Evolutionary conservation across 441 rosid genomes (phyloP).

Genomic region (Populus hybrid): DNA sequence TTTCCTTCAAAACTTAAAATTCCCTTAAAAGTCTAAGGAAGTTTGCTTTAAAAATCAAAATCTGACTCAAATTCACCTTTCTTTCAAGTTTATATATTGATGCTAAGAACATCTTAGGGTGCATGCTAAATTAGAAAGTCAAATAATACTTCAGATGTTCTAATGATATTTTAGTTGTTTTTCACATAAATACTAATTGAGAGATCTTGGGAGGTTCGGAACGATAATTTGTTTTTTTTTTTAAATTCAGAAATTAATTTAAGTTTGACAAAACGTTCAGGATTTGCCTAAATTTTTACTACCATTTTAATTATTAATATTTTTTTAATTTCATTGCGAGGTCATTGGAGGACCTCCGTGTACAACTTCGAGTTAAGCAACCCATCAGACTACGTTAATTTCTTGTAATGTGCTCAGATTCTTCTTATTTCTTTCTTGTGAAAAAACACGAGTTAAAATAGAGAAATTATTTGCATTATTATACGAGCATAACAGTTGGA

Average conservation of each 20-base stretch:
- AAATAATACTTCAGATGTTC: not conserved
- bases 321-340: not conserved
- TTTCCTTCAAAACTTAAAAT: not conserved
- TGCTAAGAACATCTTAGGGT: not conserved
- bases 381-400: not conserved
- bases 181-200: not conserved
- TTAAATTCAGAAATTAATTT: not conserved
- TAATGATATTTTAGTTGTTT: not conserved
- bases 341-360: not conserved
- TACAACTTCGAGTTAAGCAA: not conserved
- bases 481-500: not conserved
- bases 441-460: not conserved
- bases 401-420: not conserved
- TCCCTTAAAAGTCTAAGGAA: not conserved
- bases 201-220: not conserved
- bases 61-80: not conserved
- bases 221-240: not conserved
- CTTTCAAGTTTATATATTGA: not conserved
- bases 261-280: not conserved
- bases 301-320: not conserved
- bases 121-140: not conserved
- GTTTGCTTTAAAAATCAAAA: not conserved
- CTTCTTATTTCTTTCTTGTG: not conserved
- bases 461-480: not conserved
- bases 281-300: not conserved